Evolutionary conservation across 306 rosid species (phyloP).

Genomic region (Comarum palustre): DNA sequence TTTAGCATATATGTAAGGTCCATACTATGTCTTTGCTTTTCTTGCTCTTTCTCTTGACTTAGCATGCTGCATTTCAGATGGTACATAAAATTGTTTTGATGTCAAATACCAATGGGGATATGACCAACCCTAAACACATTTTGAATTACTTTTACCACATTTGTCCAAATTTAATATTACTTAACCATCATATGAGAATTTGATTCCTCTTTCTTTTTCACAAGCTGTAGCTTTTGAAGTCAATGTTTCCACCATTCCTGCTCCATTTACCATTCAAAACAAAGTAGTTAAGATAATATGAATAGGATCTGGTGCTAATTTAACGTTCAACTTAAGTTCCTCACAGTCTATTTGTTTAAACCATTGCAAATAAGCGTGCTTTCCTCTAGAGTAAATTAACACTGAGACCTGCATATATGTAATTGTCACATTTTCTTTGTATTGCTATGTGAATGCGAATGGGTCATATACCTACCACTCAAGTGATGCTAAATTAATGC

Average conservation of each 20-base stretch:
- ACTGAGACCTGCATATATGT: background rate
- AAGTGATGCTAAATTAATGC: too few species aligned
- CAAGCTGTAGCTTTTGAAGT: constrained; percentile 56
- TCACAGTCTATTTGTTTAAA: background rate
- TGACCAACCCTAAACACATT: background rate
- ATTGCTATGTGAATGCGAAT: background rate
- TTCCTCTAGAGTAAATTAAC: background rate
- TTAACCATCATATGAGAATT: constrained; percentile 62
- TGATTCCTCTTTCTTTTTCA: constrained; percentile 60
- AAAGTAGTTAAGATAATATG: background rate
- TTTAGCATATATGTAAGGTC: background rate
- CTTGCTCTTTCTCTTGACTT: constrained; percentile 69
- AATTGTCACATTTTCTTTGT: background rate
- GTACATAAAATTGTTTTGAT: background rate
- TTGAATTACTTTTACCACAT: background rate
- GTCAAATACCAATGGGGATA: background rate
- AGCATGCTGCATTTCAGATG: constrained; percentile 35
- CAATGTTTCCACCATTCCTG: constrained; percentile 67
- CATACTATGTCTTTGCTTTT: constrained; percentile 58
- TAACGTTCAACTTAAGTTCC: background rate
- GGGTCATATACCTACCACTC: background rate
- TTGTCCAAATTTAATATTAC: constrained; percentile 22
- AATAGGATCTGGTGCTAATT: too few species aligned
- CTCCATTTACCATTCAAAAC: constrained; percentile 14
- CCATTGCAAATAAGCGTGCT: background rate